Base-by-base conservation (phyloP, 1,284 basidiomycete genomes). In the Cutaneotrichosporon cavernicola region DNA sequence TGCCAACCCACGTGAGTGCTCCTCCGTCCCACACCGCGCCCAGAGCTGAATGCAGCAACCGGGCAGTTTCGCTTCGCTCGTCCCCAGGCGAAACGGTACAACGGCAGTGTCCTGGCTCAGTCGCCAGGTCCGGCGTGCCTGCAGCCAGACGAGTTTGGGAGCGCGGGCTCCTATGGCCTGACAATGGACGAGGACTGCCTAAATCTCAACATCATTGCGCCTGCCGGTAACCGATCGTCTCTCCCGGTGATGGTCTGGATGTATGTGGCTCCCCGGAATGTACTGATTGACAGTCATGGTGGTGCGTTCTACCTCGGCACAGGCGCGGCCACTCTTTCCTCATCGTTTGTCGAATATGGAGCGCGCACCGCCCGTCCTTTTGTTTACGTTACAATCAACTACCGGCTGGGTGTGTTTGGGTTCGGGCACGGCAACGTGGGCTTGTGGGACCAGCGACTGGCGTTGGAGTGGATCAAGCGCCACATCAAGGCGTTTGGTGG, bases 401-500 rank as follows among this genome's bases (percentile, higher is more conserved):
- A 84, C 68, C 81, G 84, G 22, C 70, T 84, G 7, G 81, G 81
- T 18, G 72, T 81, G 9, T 76, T 82, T 56, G 84, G 84, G n/a
- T 84, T 80, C 60, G 66, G 69, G 47, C 69, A 70, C 55, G 77
- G 78, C 14, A 66, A 66, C 62, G 72, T 81, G 13, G 81, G 81
- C 30, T 62, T 81, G 30, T 69, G 71, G 60, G 84, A 85, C 67
- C 81, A 84, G 65, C 72, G 79, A 6, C 72, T 81, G 26, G 82
- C 80, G 0, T 73, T 85, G 4, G 70, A 82, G 62, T 85, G 84
- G 84, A 79, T 85, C 1, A 78, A 82, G 57, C 51, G 78, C 57
- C 79, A 84, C 65, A 82, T 85, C 58, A 67, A 65, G 38, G 71
- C 72, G 4, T 84, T 84, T 63, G 84, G 84, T 2, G 84, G 84